phyloP scores from a whole-genome alignment of 78 protist genomes.

The Trichosphaerium sp. region DNA sequence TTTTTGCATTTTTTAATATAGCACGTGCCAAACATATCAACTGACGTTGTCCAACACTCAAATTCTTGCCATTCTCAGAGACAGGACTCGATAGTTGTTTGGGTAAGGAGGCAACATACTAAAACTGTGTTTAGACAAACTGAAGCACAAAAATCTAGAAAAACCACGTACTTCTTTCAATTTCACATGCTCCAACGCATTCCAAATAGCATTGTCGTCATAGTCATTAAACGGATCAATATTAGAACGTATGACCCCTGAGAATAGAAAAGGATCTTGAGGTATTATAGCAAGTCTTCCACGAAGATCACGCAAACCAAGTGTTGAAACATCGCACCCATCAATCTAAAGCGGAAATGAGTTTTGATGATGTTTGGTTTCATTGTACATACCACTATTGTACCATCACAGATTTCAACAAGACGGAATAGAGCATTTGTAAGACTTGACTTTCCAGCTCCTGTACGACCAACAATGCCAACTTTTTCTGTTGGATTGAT shows the following conservation, averaged over 20 bases:
- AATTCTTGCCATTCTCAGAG: conserved; percentile 19
- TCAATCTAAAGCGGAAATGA: conserved; percentile 16
- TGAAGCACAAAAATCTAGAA: background rate
- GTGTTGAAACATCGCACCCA: conserved; percentile 3
- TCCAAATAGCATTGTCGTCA: conserved; percentile 21
- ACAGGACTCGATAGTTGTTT: background rate
- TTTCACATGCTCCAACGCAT: conserved; percentile 25
- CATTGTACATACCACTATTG: too few relatives aligned
- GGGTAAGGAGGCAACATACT: background rate
- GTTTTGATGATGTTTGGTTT: conserved; percentile 31
- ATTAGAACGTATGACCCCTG: conserved; percentile 22
- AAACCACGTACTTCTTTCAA: background rate
- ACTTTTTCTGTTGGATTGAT: conserved; percentile 11
- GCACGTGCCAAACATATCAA: conserved; percentile 65
- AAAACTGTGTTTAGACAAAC: background rate
- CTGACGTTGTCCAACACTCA: conserved; percentile 59
- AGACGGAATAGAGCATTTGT: conserved; percentile 61
- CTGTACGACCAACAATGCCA: conserved; percentile 41
- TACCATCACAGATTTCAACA: conserved; percentile 32
- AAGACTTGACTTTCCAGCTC: conserved; percentile 51
- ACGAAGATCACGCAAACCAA: conserved; percentile 52
- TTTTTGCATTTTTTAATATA: background rate
- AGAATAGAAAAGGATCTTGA: conserved; percentile 61
- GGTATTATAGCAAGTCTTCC: conserved; percentile 53
- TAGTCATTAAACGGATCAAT: conserved; percentile 1